These are phyloP conservation scores for Piper betle DNA, from an alignment of 164 flowering plant genomes.

Conservation along the genomic window DNA sequence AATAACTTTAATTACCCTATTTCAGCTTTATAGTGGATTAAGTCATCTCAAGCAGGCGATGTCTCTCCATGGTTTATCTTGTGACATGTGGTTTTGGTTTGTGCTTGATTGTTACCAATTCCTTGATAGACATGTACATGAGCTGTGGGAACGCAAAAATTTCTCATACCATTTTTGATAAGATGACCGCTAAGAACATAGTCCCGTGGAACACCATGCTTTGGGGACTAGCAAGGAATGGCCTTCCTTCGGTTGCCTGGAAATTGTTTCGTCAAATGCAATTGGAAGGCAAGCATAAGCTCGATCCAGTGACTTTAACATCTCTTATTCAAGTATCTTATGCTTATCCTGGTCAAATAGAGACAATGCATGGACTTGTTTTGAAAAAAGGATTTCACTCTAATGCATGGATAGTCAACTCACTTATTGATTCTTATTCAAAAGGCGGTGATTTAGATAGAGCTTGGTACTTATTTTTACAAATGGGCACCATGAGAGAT, in stretches of 20 bases:
- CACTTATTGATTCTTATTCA: slow-evolving; percentile 24
- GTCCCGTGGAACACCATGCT: slow-evolving; percentile 31
- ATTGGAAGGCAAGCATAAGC: slow-evolving; percentile 15
- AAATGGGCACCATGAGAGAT: slow-evolving; percentile 19
- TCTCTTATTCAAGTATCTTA: slow-evolving; percentile 16
- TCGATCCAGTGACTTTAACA: slow-evolving; percentile 22
- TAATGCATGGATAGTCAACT: slow-evolving; percentile 16
- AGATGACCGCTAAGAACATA: slow-evolving; percentile 12
- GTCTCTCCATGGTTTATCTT: slow-evolving; percentile 22
- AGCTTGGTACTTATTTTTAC: slow-evolving; percentile 18
- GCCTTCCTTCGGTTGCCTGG: slow-evolving; percentile 10
- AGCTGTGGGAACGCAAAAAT: slow-evolving; percentile 16
- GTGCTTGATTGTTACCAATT: slow-evolving; percentile 21
- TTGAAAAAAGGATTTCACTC: slow-evolving; percentile 18
- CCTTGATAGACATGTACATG: slow-evolving; percentile 28
- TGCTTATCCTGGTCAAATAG: slow-evolving; percentile 10
- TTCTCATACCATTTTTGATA: slow-evolving; percentile 16
- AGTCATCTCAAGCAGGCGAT: slow-evolving; percentile 16
- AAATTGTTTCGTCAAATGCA: slow-evolving; percentile 20
- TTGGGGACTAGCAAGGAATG: slow-evolving; percentile 16
- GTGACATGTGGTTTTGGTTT: slow-evolving; percentile 17
- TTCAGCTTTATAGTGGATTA: slow-evolving; percentile 21
- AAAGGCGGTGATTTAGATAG: slow-evolving; percentile 19
- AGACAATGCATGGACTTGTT: slow-evolving; percentile 17
- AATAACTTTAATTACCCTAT: slow-evolving; percentile 19